These are phyloP conservation scores for Euclidium syriacum DNA, from an alignment of 345 rosid genomes.

Conservation along the genomic window DNA sequence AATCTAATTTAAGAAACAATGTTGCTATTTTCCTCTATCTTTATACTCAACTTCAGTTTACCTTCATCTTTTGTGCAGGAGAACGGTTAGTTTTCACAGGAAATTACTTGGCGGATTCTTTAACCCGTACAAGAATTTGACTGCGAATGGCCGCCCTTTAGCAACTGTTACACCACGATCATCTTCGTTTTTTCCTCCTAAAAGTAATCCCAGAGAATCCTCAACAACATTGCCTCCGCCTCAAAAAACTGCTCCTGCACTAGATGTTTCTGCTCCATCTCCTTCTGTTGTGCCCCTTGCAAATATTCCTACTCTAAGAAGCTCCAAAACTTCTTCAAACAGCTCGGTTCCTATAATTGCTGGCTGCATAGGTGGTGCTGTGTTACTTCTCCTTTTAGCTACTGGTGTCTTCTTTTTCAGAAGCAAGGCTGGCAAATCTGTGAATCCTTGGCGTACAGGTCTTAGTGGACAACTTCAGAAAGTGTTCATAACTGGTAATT, in stretches of 20 bases:
- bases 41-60: background rate
- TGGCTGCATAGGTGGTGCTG: conserved; percentile 35
- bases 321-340: background rate
- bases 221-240: background rate
- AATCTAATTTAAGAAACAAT: background rate
- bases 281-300: background rate
- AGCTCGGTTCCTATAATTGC: conserved; percentile 13
- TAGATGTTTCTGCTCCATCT: conserved; percentile 22
- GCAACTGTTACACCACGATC: background rate
- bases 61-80: conserved; percentile 7
- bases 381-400: conserved; percentile 32
- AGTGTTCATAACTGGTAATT: conserved; percentile 77
- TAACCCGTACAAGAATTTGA: conserved; percentile 4
- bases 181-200: background rate
- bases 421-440: conserved; percentile 65
- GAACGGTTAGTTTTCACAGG: conserved; percentile 13
- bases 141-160: background rate
- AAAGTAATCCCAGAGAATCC: background rate
- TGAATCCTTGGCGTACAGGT: conserved; percentile 91
- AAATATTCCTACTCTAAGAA: background rate
- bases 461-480: conserved; percentile 94
- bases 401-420: conserved; percentile 39
- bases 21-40: background rate
- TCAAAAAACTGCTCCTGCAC: background rate
- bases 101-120: conserved; percentile 16